Base-by-base conservation (phyloP, 441 rosid genomes). In the Omphalea diandra region DNA sequence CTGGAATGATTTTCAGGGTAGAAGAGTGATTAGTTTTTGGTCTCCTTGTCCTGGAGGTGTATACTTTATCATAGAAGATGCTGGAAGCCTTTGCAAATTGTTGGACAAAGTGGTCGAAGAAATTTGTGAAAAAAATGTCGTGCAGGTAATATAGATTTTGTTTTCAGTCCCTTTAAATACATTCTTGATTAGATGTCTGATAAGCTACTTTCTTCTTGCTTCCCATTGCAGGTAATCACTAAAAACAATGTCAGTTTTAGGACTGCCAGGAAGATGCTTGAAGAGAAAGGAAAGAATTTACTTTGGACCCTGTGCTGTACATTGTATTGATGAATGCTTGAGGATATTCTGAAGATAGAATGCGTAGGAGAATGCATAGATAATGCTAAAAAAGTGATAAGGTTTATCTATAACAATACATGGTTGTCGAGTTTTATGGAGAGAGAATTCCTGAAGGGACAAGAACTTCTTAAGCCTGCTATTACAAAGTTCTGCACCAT, bases 101-200 rank as follows among this genome's bases (percentile, higher is more conserved):
- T 76, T 94, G 74, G 98, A 94, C 83, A 86, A 87, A 68, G 83
- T 89, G 76, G 97, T 94, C 65, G 97, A 86, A 22, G 97, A 92
- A 77, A 75, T 94, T 68, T 98, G 98, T n/a, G 97, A 90, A 81
- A 94, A 88, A 74, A 81, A 90, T 77, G 85, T 92, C 3, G 87
- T 94, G 56, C 98, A 92, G 90, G 93, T 89, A 36, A 8, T 3
- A 43, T 31, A 47, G 40, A 14, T 49, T 32, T 22, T 29, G 18
- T 11, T 65, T n/a, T n/a, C n/a, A n/a, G n/a, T n/a, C n/a, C n/a
- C n/a, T n/a, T n/a, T n/a, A n/a, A n/a, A n/a, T n/a, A n/a, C n/a
- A n/a, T n/a, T n/a, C n/a, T n/a, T n/a, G n/a, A n/a, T 40, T 68
- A 44, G 66, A 72, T 33, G 38, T 20, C 32, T 50, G 20, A 38